Conservation (phyloP, 208 protist genomes). For the Plasmodiophora brassicae region DNA sequence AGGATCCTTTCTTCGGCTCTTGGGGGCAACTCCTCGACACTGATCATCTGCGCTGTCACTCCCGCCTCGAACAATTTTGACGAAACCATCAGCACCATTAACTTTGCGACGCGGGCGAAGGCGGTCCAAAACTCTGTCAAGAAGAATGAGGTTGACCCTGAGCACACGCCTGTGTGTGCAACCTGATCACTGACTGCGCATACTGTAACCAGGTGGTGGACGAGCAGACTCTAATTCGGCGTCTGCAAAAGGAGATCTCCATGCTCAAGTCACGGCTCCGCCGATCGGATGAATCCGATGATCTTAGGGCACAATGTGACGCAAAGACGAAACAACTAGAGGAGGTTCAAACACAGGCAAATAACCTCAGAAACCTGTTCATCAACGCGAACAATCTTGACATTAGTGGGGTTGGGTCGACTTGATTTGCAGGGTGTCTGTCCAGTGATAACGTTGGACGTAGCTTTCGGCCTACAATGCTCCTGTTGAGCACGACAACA, state of each 20-base stretch:
- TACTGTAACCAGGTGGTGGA: constrained; percentile 30
- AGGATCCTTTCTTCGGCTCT: constrained; percentile 66
- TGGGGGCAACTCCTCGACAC: constrained; percentile 63
- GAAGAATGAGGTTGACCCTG: constrained; percentile 71
- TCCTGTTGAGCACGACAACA: too few relatives aligned
- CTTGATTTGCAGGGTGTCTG: not conserved
- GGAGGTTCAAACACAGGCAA: not conserved
- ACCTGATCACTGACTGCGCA: not conserved
- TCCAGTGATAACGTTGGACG: too few relatives aligned
- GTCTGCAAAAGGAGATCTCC: constrained; percentile 36
- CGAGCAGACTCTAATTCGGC: constrained; percentile 33
- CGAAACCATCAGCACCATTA: constrained; percentile 61
- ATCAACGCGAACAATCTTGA: constrained; percentile 16
- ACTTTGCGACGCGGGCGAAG: constrained; percentile 68
- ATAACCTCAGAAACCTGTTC: not conserved
- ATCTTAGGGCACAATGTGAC: constrained; percentile 2
- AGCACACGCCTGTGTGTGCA: too few relatives aligned
- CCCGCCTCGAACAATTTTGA: constrained; percentile 51
- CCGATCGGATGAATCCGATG: constrained; percentile 3
- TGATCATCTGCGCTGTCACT: constrained; percentile 66
- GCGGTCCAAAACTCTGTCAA: constrained; percentile 64
- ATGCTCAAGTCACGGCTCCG: constrained; percentile 25
- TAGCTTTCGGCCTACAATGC: too few relatives aligned
- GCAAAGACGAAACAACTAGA: not conserved
- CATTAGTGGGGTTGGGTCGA: not conserved